Evolutionary conservation across 257 asterid genomes (phyloP).

Genomic region (Solanum sejunctum): DNA sequence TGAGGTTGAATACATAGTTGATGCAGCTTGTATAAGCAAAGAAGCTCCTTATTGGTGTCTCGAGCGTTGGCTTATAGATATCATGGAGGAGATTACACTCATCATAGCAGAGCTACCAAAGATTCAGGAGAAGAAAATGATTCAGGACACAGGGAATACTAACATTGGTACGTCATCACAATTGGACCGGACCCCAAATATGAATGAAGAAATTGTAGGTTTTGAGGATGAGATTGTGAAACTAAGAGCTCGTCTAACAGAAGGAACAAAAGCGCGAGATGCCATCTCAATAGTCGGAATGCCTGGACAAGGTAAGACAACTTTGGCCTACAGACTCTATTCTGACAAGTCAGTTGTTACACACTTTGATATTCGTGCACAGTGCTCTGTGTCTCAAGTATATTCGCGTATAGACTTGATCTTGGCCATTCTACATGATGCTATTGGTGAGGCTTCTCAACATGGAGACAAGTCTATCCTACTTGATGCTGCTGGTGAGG

Average conservation of each 20-base stretch:
- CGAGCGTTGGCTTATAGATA: neutral
- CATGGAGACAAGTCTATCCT: neutral
- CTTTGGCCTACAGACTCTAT: conserved; percentile 1
- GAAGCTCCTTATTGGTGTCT: neutral
- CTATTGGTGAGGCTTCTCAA: neutral
- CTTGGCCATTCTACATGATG: neutral
- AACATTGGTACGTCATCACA: neutral
- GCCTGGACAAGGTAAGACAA: conserved; percentile 1
- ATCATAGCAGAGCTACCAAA: neutral
- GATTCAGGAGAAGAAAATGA: neutral
- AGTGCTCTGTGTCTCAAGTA: neutral
- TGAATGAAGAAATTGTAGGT: neutral
- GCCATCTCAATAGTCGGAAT: neutral
- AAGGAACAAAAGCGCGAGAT: neutral
- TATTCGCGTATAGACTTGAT: neutral
- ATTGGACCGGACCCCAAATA: neutral
- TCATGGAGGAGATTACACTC: neutral
- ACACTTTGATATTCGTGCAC: neutral
- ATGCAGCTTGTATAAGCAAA: neutral
- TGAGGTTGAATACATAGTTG: conserved; percentile 12
- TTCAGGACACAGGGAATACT: neutral
- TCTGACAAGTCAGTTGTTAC: neutral
- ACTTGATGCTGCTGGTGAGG: neutral
- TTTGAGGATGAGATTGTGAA: neutral
- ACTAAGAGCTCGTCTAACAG: neutral